A percentile compares a stretch with the other conserved stretches of the same genome.
phyloP scores from a whole-genome alignment of 257 asterid species.

The Catharanthus roseus region DNA sequence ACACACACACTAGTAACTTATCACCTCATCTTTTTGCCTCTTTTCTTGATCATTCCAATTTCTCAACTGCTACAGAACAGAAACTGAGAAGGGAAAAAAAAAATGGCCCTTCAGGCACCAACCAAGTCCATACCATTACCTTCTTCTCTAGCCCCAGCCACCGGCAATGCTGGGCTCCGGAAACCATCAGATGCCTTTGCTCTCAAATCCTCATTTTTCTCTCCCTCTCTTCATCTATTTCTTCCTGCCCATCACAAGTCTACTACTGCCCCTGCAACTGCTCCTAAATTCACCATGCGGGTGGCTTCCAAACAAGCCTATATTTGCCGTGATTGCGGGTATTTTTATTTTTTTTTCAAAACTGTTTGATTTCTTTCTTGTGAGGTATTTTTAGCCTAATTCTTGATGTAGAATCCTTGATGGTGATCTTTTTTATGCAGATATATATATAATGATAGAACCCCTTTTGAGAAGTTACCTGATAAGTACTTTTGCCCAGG shows the following conservation, averaged over 20 bases:
- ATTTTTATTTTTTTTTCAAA: background rate
- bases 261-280: slow-evolving; percentile 35
- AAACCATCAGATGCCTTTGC: slow-evolving; percentile 36
- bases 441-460: slow-evolving; percentile 76
- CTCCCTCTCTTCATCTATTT: slow-evolving; percentile 53
- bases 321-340: slow-evolving; percentile 98
- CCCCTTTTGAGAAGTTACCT: slow-evolving; percentile 89
- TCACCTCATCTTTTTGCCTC: slow-evolving; percentile 17
- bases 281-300: slow-evolving; percentile 73
- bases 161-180: slow-evolving; percentile 50
- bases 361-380: background rate
- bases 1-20: slow-evolving; percentile 20
- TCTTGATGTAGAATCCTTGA: background rate
- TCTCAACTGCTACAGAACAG: background rate
- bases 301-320: slow-evolving; percentile 80
- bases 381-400: background rate
- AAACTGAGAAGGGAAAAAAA: background rate
- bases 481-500: slow-evolving; percentile 88
- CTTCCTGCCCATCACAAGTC: slow-evolving; percentile 31
- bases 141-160: slow-evolving; percentile 25
- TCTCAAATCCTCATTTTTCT: slow-evolving; percentile 58
- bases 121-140: slow-evolving; percentile 35
- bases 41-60: background rate
- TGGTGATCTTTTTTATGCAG: slow-evolving; percentile 36
- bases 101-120: slow-evolving; percentile 59